Base-by-base conservation (phyloP, 306 rosid genomes). In the Sicyos edulis region DNA sequence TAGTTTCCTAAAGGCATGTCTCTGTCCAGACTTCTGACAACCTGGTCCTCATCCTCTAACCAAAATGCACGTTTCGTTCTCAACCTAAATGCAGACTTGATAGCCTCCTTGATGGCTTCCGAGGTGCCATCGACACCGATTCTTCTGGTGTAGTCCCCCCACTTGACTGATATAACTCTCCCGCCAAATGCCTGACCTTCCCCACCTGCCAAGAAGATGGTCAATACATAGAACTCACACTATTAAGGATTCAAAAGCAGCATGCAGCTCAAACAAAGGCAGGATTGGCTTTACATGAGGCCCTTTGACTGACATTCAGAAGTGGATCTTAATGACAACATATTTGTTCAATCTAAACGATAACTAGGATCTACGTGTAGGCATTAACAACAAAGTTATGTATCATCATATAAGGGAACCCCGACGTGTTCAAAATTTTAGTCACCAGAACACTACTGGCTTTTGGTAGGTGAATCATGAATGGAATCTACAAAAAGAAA, bases 21-120 rank as follows among this genome's bases (percentile, higher is more conserved):
- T 75, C 96, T 90, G 77, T 93, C 97, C 56, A 93, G 84, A 71
- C 98, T 85, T 81, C 95, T 84, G 79, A 93, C 84, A 61, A 93
- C 85, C 77, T 90, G 96, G 53, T 90, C 93, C 79, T 93, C 98
- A 81, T 88, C 98, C 85, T 93, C 97, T 85, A 93, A 87, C 98
- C 98, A 93, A 81, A 93, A 90, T 26, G 93, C 81, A 7, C 97
- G 98, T 72, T 76, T 90, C 50, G 96, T 93, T 86, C 98, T 90
- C 86, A 90, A 71, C 85, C 96, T 77, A 82, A 93, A 93, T 32
- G 97, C 96, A 14, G 90, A 91, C 76, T 86, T 93, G 50, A 93
- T 82, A 53, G 97, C 96, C 77, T 90, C 98, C 77, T 88, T 93
- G 84, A 93, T 93, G 78, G 97, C 96, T 71, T 90, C 96, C 16